A percentile compares a stretch with the other conserved stretches of the same genome.
Conservation (phyloP, 169 alveolate species). For the Plasmodium falciparum region DNA sequence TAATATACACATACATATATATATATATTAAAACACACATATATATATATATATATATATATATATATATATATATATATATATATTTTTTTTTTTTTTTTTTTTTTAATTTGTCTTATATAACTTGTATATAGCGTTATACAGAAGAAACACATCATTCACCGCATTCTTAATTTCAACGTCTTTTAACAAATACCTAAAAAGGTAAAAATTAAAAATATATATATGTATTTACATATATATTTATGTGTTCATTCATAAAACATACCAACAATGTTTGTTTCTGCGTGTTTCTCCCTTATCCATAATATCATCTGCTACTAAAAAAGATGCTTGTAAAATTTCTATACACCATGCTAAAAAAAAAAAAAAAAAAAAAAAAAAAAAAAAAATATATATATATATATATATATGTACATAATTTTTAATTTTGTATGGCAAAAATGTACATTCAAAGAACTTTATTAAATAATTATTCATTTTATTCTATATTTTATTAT, state of each 20-base stretch:
- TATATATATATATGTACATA: neutral
- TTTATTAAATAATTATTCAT: too few species aligned
- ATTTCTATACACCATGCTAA: slow-evolving; percentile 88
- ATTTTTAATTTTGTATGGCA: too few species aligned
- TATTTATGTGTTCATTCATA: neutral
- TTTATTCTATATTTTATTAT: too few species aligned
- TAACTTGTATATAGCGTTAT: slow-evolving; percentile 82
- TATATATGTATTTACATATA: neutral
- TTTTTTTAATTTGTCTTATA: neutral
- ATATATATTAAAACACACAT: neutral
- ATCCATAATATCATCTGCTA: slow-evolving; percentile 88
- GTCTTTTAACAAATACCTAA: slow-evolving; percentile 84
- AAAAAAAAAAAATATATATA: neutral
- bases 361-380: neutral
- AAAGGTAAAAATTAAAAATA: slow-evolving; percentile 7
- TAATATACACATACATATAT: neutral
- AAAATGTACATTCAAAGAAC: too few species aligned
- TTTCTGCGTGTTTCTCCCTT: slow-evolving; percentile 83
- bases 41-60: neutral
- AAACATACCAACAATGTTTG: slow-evolving; percentile 83
- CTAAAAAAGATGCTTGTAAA: slow-evolving; percentile 85
- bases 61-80: neutral
- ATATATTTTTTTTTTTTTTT: slow-evolving; percentile 33
- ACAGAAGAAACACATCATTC: slow-evolving; percentile 82
- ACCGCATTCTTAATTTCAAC: slow-evolving; percentile 85